Evolutionary conservation across 805 yeast genomes (phyloP).

Genomic region (Yamadazyma phyllophila): DNA sequence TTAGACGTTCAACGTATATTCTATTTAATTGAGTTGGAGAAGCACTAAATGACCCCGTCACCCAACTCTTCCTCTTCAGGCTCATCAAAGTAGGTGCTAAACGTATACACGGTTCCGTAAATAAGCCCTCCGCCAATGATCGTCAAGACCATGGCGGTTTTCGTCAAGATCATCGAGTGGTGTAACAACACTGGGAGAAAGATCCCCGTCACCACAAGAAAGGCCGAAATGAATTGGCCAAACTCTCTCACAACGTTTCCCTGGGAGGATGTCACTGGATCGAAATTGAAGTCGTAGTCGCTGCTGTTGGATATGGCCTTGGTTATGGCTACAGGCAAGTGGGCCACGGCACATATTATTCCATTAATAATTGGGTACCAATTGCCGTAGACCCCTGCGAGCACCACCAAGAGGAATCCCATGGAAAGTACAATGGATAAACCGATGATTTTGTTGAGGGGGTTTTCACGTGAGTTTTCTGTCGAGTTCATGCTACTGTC

Average conservation of each 20-base stretch:
- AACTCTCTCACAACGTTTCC: conserved; percentile 59
- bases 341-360: conserved; percentile 39
- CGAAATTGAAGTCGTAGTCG: conserved; percentile 45
- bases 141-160: conserved; percentile 72
- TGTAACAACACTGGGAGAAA: conserved; percentile 70
- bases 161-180: conserved; percentile 71
- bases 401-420: conserved; percentile 83
- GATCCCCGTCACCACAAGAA: conserved; percentile 72
- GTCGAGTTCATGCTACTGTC: conserved; percentile 21
- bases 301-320: conserved; percentile 29
- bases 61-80: conserved; percentile 25
- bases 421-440: conserved; percentile 77
- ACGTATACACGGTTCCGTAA: conserved; percentile 78
- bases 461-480: conserved; percentile 37
- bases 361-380: conserved; percentile 85
- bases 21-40: no score
- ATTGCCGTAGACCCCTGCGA: conserved; percentile 83
- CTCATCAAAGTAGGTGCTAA: conserved; percentile 70
- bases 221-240: conserved; percentile 77
- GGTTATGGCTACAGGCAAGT: conserved; percentile 36
- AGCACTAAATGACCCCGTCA: conserved; percentile 2
- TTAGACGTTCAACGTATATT: no score
- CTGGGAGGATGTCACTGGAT: conserved; percentile 27
- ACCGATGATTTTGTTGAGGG: conserved; percentile 74
- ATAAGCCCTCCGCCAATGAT: conserved; percentile 81